Percentiles rank a stretch among this genome's conserved stretches.
Evolutionary conservation across 768 basidiomycete genomes (phyloP).

Genomic region (Boletus insuetus): DNA sequence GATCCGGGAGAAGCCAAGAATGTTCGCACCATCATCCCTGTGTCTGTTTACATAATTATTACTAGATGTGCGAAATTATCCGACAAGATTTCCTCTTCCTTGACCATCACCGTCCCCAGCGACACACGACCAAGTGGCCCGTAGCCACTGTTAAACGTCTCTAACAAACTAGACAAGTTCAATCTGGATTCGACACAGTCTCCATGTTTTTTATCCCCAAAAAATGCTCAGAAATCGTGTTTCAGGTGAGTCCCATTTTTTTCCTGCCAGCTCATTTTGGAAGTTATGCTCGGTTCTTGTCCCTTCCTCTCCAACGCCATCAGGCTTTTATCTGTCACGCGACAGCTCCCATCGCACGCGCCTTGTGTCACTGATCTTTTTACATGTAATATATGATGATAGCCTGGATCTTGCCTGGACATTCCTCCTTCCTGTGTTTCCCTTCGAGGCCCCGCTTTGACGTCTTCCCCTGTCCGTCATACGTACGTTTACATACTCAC

Average conservation of each 20-base stretch:
- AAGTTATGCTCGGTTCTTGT: conserved; percentile 16
- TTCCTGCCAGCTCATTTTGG: conserved; percentile 25
- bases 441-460: conserved; percentile 19
- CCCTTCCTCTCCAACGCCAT: conserved; percentile 22
- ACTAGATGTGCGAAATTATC: conserved; percentile 21
- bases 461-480: conserved; percentile 20
- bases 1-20: neutral
- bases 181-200: conserved; percentile 36
- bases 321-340: conserved; percentile 35
- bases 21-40: conserved; percentile 1
- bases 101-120: conserved; percentile 34
- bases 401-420: conserved; percentile 8
- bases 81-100: conserved; percentile 19
- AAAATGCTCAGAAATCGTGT: conserved; percentile 40
- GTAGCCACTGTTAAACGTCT: conserved; percentile 22
- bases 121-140: conserved; percentile 30
- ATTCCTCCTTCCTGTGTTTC: conserved; percentile 23
- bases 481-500: conserved; percentile 27
- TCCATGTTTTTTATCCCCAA: conserved; percentile 35
- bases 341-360: conserved; percentile 32
- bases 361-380: conserved; percentile 33
- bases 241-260: conserved; percentile 27
- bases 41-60: conserved; percentile 33
- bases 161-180: conserved; percentile 18
- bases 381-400: conserved; percentile 39